Conservation (phyloP, 257 asterid species). For the Coffea canephora region DNA sequence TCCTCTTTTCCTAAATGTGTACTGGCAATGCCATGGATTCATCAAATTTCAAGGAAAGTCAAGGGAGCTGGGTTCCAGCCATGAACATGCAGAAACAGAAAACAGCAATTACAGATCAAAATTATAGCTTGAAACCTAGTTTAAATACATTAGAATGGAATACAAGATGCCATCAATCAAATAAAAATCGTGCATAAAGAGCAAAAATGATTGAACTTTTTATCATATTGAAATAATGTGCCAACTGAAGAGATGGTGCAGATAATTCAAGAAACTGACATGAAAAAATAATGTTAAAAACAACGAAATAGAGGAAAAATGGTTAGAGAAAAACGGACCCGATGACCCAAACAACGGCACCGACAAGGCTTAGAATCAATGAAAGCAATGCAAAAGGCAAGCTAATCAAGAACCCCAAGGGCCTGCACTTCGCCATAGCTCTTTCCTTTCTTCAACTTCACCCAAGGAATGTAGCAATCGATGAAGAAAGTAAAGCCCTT, state of each 20-base stretch:
- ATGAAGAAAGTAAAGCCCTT: neutral
- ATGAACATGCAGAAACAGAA: neutral
- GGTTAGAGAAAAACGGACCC: slow-evolving; percentile 33
- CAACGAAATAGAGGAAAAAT: neutral
- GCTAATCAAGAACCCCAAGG: slow-evolving; percentile 60
- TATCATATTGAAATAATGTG: neutral
- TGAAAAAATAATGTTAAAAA: too few species aligned
- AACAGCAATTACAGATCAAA: neutral
- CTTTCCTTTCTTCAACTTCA: neutral
- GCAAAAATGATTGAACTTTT: neutral
- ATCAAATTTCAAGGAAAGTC: neutral
- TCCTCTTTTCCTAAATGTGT: neutral
- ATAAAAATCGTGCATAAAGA: neutral
- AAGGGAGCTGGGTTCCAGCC: too few species aligned
- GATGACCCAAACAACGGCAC: slow-evolving; percentile 48
- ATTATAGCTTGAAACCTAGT: neutral
- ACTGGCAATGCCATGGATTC: neutral
- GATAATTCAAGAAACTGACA: neutral
- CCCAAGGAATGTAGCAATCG: neutral
- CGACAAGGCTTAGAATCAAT: slow-evolving; percentile 46
- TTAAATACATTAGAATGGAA: neutral
- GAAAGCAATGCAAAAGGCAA: slow-evolving; percentile 53
- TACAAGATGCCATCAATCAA: neutral
- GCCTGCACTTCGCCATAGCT: slow-evolving; percentile 43
- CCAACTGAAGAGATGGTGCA: neutral